phyloP scores from a whole-genome alignment of 371 early-diverging fungal species.

The Mortierella sp. region DNA sequence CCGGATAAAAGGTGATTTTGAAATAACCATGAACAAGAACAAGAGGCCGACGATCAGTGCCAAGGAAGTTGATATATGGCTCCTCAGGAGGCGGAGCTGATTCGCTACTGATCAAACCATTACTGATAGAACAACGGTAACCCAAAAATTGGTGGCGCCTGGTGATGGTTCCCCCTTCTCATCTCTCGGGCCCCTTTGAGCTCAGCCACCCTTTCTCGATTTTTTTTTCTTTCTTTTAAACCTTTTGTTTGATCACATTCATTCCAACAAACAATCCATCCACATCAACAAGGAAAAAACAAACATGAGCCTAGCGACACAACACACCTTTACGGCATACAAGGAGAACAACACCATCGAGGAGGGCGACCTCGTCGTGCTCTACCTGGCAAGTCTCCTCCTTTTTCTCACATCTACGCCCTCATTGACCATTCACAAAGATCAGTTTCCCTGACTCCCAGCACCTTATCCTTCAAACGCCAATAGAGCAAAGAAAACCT shows the following conservation, averaged over 20 bases:
- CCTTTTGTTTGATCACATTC: background rate
- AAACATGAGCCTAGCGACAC: background rate
- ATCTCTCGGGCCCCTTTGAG: background rate
- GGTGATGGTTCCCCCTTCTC: background rate
- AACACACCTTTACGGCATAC: constrained; percentile 27
- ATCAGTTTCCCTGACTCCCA: background rate
- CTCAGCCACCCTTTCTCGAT: constrained; percentile 6
- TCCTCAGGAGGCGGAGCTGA: too few species aligned
- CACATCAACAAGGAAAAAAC: background rate
- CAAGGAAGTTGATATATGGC: too few species aligned
- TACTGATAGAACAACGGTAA: background rate
- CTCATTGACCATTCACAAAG: background rate
- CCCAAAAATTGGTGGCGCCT: constrained; percentile 13
- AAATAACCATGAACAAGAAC: background rate
- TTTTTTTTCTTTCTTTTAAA: background rate
- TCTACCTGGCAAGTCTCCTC: constrained; percentile 61
- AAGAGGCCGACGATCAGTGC: too few species aligned
- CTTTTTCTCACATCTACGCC: background rate
- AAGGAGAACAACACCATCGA: constrained; percentile 59
- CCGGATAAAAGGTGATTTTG: background rate
- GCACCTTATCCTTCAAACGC: background rate
- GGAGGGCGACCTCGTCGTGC: constrained; percentile 70
- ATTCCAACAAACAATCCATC: background rate
- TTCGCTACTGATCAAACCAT: too few species aligned
- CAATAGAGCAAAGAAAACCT: constrained; percentile 60